Percentiles rank a stretch among this genome's conserved stretches.
phyloP scores from a whole-genome alignment of 2,329 filamentous ascomycete species.

The Ophiostoma angusticollis region DNA sequence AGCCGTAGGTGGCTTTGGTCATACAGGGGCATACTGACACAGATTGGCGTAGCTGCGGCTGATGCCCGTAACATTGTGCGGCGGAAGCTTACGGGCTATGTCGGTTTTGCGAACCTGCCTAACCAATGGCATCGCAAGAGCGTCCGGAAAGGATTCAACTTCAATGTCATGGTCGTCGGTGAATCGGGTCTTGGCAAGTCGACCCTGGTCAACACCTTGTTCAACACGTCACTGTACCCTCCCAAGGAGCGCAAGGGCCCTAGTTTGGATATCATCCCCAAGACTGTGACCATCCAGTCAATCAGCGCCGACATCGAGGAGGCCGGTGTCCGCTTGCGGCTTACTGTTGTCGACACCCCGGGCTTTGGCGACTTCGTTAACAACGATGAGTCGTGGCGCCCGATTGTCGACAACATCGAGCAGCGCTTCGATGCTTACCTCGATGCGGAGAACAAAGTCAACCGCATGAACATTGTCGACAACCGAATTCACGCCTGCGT shows the following conservation, averaged over 20 bases:
- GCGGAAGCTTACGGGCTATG: slow-evolving; percentile 95
- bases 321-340: slow-evolving; percentile 86
- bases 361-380: slow-evolving; percentile 99
- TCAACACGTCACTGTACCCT: slow-evolving; percentile 98
- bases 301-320: slow-evolving; percentile 97
- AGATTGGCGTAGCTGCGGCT: slow-evolving; percentile 25
- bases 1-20: too few species aligned
- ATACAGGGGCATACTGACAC: too few species aligned
- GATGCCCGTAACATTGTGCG: slow-evolving; percentile 93
- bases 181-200: slow-evolving; percentile 99
- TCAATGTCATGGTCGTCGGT: slow-evolving; percentile 99
- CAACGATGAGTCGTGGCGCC: slow-evolving; percentile 98
- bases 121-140: slow-evolving; percentile 99
- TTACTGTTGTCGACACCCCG: slow-evolving; percentile 95
- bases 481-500: slow-evolving; percentile 98
- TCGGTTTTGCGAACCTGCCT: slow-evolving; percentile 95
- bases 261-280: slow-evolving; percentile 94
- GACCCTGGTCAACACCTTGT: slow-evolving; percentile 95
- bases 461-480: slow-evolving; percentile 99
- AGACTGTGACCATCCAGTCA: slow-evolving; percentile 90
- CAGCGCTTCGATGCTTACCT: slow-evolving; percentile 97
- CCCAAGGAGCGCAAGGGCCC: slow-evolving; percentile 97
- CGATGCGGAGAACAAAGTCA: slow-evolving; percentile 99
- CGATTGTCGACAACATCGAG: slow-evolving; percentile 99
- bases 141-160: slow-evolving; percentile 99